A percentile compares a stretch with the other conserved stretches of the same genome.
phyloP scores from a whole-genome alignment of 257 asterid species.

The Fraxinus americana region DNA sequence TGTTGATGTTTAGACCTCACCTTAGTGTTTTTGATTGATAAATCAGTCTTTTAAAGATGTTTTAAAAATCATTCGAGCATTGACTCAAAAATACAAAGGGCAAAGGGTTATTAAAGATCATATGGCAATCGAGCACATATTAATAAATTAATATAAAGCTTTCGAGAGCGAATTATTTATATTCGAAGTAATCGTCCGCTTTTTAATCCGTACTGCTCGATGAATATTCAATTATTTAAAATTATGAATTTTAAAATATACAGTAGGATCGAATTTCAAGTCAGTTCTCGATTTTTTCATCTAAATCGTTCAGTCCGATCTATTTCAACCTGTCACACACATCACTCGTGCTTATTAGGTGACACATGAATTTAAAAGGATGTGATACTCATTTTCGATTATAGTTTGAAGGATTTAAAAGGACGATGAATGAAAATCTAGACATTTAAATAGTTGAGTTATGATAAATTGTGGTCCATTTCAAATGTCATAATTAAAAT shows the following conservation, averaged over 20 bases:
- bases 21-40: not conserved
- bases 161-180: not conserved
- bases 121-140: not conserved
- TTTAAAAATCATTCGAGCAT: not conserved
- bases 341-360: not conserved
- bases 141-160: not conserved
- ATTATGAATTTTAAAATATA: no score
- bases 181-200: not conserved
- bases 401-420: not conserved
- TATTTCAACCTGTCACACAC: not conserved
- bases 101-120: not conserved
- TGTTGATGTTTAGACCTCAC: not conserved
- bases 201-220: not conserved
- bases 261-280: not conserved
- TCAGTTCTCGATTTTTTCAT: not conserved
- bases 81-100: not conserved
- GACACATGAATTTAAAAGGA: not conserved
- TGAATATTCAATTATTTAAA: no score
- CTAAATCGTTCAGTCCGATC: not conserved
- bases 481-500: not conserved
- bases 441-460: not conserved
- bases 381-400: not conserved
- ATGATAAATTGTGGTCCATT: not conserved
- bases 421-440: not conserved
- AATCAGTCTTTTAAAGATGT: not conserved